Percentiles rank a stretch among this genome's conserved stretches.
phyloP scores from a whole-genome alignment of 164 flowering plant genomes.

The Dillenia suffruticosa region DNA sequence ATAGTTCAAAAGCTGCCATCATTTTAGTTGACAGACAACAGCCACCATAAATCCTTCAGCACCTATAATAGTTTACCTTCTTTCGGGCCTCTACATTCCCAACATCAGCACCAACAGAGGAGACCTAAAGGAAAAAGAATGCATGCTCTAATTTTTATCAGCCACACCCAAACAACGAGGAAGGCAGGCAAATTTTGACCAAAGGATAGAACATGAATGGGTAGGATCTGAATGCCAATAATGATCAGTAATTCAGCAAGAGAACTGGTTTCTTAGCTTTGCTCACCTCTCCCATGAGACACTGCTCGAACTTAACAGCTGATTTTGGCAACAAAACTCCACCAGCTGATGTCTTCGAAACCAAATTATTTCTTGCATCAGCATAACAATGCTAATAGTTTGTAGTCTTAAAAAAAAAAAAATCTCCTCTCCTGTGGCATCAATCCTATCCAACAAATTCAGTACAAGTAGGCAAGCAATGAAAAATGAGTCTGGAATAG shows the following conservation, averaged over 20 bases:
- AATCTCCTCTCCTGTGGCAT: no score
- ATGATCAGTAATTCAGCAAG: not conserved
- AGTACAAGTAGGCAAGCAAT: no score
- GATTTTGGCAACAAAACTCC: slow-evolving; percentile 95
- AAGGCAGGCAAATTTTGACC: not conserved
- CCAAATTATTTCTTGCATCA: slow-evolving; percentile 6
- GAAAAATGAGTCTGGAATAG: no score
- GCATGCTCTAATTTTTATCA: not conserved
- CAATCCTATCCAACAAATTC: no score
- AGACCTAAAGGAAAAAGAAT: slow-evolving; percentile 39
- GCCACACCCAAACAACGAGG: not conserved
- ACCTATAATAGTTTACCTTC: slow-evolving; percentile 43
- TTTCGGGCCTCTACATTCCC: slow-evolving; percentile 69
- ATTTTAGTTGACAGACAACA: not conserved
- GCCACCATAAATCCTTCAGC: not conserved
- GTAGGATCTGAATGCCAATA: no score
- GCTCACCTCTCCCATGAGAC: slow-evolving; percentile 82
- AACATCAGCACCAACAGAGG: slow-evolving; percentile 77
- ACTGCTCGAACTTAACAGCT: slow-evolving; percentile 92
- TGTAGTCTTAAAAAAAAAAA: no score
- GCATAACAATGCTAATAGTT: not conserved
- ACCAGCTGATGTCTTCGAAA: slow-evolving; percentile 87
- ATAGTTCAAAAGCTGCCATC: not conserved
- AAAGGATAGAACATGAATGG: not conserved
- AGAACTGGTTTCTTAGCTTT: not conserved